Evolutionary conservation across 768 basidiomycete genomes (phyloP).

Genomic region (Boletus tomentosulus): DNA sequence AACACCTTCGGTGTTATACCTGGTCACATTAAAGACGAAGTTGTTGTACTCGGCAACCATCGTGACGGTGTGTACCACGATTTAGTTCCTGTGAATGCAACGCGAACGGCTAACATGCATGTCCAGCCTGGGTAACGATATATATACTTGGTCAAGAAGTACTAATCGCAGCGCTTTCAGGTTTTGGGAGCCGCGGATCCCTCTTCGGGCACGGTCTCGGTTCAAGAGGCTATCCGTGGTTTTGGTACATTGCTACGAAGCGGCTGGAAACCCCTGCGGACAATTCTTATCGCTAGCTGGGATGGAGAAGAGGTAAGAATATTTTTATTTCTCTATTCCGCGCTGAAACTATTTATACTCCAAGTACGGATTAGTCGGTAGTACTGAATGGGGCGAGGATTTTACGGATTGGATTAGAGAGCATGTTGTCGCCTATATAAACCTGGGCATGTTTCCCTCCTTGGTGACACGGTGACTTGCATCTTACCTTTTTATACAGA

Average conservation of each 20-base stretch:
- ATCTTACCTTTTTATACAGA: constrained; percentile 39
- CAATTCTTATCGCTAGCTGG: constrained; percentile 76
- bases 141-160: background rate
- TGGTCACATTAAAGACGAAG: constrained; percentile 78
- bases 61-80: constrained; percentile 61
- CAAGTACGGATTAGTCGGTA: constrained; percentile 73
- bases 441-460: constrained; percentile 46
- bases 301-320: constrained; percentile 63
- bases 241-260: constrained; percentile 46
- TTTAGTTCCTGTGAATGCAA: background rate
- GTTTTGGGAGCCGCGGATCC: constrained; percentile 55
- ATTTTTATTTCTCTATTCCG: background rate
- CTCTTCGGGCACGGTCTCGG: constrained; percentile 51
- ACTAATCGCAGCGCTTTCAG: constrained; percentile 13
- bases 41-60: constrained; percentile 84
- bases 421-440: constrained; percentile 85
- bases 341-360: background rate
- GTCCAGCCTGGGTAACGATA: constrained; percentile 22
- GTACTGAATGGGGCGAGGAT: constrained; percentile 94
- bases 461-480: constrained; percentile 28
- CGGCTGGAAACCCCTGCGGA: constrained; percentile 70
- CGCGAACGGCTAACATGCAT: constrained; percentile 4
- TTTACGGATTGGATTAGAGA: constrained; percentile 76
- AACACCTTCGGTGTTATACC: constrained; percentile 85
- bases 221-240: constrained; percentile 54